phyloP scores from a whole-genome alignment of 768 basidiomycete species.

The Leccinum subtestaceum region DNA sequence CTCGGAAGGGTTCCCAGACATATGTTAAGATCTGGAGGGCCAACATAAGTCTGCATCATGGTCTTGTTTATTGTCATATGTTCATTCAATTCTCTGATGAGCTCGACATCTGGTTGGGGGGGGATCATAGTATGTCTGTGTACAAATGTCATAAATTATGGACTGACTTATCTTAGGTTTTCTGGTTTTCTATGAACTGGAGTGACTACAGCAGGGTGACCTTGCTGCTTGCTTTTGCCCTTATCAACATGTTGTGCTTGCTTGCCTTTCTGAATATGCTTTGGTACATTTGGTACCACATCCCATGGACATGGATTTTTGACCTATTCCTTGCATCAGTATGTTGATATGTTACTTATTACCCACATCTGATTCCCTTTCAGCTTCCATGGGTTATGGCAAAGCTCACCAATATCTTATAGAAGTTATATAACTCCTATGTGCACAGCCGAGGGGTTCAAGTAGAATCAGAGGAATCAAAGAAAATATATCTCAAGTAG shows the following conservation, averaged over 20 bases:
- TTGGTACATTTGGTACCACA: background rate
- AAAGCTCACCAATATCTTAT: no score
- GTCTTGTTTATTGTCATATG: no score
- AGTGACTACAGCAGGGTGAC: background rate
- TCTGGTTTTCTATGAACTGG: background rate
- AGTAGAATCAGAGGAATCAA: no score
- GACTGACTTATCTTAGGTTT: background rate
- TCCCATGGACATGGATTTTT: background rate
- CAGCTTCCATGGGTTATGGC: no score
- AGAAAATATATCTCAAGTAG: no score
- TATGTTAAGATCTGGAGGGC: no score
- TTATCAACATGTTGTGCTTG: background rate
- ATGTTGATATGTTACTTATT: no score
- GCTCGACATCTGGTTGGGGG: background rate
- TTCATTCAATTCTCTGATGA: background rate
- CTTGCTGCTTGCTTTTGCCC: background rate
- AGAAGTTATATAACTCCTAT: no score
- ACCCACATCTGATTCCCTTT: no score
- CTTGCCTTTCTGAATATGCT: background rate
- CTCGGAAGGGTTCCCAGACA: background rate
- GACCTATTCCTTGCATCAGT: no score
- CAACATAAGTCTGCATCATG: no score
- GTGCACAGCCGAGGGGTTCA: no score
- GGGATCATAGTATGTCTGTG: background rate
- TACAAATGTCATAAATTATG: background rate